Percentiles rank a stretch among this genome's conserved stretches.
Conservation (phyloP, 1,139 yeast species). For the Pichia sp. region DNA sequence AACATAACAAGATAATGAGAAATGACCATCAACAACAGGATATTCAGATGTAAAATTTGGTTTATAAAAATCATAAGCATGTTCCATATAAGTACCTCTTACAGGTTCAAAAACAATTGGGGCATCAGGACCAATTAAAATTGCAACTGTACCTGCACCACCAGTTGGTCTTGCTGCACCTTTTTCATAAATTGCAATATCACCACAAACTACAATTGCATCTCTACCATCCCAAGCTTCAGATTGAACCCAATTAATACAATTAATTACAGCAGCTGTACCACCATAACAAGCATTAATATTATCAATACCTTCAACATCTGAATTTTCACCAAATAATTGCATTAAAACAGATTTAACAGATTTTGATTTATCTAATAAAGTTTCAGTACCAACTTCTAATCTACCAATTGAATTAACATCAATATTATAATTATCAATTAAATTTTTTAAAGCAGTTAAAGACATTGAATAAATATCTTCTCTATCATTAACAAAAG, state of each 20-base stretch:
- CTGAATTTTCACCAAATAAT: slow-evolving; percentile 81
- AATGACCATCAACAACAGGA: slow-evolving; percentile 98
- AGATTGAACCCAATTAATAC: slow-evolving; percentile 94
- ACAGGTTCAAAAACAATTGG: slow-evolving; percentile 86
- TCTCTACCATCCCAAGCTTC: slow-evolving; percentile 98
- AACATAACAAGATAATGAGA: slow-evolving; percentile 88
- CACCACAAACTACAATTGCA: slow-evolving; percentile 96
- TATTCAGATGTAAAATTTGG: slow-evolving; percentile 96
- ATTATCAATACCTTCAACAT: slow-evolving; percentile 95
- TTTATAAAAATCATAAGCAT: slow-evolving; percentile 96
- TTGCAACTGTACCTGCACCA: slow-evolving; percentile 97
- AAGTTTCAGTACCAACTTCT: slow-evolving; percentile 98
- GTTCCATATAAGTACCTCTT: slow-evolving; percentile 92
- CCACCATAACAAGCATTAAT: slow-evolving; percentile 99
- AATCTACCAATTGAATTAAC: slow-evolving; percentile 80
- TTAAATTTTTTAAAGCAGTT: slow-evolving; percentile 72
- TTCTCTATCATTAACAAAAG: slow-evolving; percentile 94
- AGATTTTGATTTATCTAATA: slow-evolving; percentile 94
- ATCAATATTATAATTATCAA: slow-evolving; percentile 78
- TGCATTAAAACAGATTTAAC: slow-evolving; percentile 96
- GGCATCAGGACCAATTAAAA: slow-evolving; percentile 96
- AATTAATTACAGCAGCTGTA: slow-evolving; percentile 89
- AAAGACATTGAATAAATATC: slow-evolving; percentile 90
- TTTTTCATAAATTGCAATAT: slow-evolving; percentile 93
- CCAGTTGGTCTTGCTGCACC: slow-evolving; percentile 99